These are phyloP conservation scores for Pestalotiopsis sp. DNA, from an alignment of 2,329 filamentous ascomycete genomes.

Conservation along the genomic window DNA sequence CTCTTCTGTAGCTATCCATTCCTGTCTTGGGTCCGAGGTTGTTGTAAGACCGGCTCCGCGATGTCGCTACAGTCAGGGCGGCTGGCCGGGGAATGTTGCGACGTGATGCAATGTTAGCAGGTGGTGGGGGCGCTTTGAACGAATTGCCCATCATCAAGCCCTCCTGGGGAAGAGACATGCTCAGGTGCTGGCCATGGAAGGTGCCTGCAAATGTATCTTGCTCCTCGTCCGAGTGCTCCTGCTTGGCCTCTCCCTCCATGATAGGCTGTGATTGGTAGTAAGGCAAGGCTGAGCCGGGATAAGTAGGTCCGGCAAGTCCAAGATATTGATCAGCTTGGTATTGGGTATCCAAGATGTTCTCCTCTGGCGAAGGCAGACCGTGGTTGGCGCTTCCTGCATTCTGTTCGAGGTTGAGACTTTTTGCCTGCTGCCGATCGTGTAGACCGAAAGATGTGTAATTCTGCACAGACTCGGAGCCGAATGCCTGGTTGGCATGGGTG, in stretches of 20 bases:
- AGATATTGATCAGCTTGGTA: conserved; percentile 23
- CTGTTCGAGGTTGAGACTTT: conserved; percentile 7
- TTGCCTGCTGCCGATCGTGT: conserved; percentile 7
- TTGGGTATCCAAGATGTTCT: conserved; percentile 23
- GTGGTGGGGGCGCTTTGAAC: conserved; percentile 51
- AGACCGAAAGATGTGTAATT: conserved; percentile 20
- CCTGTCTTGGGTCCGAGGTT: conserved; percentile 47
- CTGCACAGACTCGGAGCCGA: conserved; percentile 19
- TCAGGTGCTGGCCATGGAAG: neutral
- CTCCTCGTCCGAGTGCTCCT: conserved; percentile 11
- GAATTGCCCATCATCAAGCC: conserved; percentile 30
- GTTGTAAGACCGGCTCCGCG: conserved; percentile 45
- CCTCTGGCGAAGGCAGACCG: conserved; percentile 23
- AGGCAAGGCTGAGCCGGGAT: conserved; percentile 21
- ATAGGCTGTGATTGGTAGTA: conserved; percentile 23
- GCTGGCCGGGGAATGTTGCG: conserved; percentile 53
- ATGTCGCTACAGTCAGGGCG: conserved; percentile 47
- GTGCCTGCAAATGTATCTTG: neutral
- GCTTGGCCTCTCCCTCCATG: conserved; percentile 19
- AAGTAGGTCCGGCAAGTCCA: conserved; percentile 18
- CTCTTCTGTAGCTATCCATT: conserved; percentile 47
- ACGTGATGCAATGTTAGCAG: conserved; percentile 56
- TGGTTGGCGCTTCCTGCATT: conserved; percentile 15
- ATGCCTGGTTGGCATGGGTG: conserved; percentile 15
- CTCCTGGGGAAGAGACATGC: neutral